Percentiles rank a stretch among this genome's conserved stretches.
Evolutionary conservation across 345 rosid species (phyloP).

Genomic region (Noccaea bulbosa): DNA sequence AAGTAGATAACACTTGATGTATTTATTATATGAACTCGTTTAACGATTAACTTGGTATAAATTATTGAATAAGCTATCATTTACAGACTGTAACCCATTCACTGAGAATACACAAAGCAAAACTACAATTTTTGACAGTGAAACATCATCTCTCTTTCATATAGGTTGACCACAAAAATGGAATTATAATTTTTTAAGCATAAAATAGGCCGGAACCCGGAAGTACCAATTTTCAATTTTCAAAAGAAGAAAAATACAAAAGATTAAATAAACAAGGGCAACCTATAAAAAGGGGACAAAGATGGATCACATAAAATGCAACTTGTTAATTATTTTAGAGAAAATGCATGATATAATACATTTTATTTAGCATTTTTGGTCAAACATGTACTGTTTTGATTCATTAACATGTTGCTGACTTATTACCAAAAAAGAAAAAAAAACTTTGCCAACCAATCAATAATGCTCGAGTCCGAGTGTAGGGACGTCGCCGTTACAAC

Average conservation of each 20-base stretch:
- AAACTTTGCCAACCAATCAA: slow-evolving; percentile 31
- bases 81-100: slow-evolving; percentile 19
- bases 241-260: slow-evolving; percentile 14
- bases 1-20: too few species aligned
- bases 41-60: neutral
- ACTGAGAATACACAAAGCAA: slow-evolving; percentile 13
- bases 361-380: neutral
- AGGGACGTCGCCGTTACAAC: slow-evolving; percentile 12
- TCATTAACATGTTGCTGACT: slow-evolving; percentile 22
- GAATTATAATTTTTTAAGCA: neutral
- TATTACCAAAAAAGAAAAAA: neutral
- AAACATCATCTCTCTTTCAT: slow-evolving; percentile 21
- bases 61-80: slow-evolving; percentile 2
- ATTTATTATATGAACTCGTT: neutral
- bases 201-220: slow-evolving; percentile 2
- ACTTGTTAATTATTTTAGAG: slow-evolving; percentile 21
- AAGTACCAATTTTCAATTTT: neutral
- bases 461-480: slow-evolving; percentile 15
- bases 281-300: slow-evolving; percentile 9
- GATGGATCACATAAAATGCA: slow-evolving; percentile 30
- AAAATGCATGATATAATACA: slow-evolving; percentile 15
- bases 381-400: slow-evolving; percentile 18
- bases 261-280: neutral
- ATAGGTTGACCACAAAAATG: slow-evolving; percentile 16
- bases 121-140: neutral